Conservation (phyloP, 345 rosid species). For the Capsella bursapastoris region DNA sequence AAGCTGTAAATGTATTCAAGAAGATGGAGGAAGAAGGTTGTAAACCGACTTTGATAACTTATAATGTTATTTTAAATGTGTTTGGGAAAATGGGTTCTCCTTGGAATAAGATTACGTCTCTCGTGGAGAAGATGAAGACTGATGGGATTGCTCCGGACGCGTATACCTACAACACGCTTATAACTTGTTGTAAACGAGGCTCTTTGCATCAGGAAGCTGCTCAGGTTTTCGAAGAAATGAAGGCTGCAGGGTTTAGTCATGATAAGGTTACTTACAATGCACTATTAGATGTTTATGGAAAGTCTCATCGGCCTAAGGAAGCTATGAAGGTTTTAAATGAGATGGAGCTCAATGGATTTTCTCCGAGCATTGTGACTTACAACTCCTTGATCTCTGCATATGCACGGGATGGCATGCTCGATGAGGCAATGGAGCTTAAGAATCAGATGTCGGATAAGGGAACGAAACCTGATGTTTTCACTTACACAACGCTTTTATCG, state of each 20-base stretch:
- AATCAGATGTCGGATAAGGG: conserved; percentile 71
- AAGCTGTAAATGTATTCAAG: conserved; percentile 71
- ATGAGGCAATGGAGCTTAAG: conserved; percentile 82
- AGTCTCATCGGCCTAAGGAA: conserved; percentile 80
- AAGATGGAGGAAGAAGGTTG: conserved; percentile 91
- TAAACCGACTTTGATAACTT: conserved; percentile 81
- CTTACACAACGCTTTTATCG: conserved; percentile 90
- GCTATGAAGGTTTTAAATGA: conserved; percentile 84
- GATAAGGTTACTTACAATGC: conserved; percentile 89
- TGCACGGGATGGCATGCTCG: conserved; percentile 75
- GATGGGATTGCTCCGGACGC: conserved; percentile 68
- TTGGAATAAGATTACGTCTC: conserved; percentile 75
- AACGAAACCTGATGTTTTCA: conserved; percentile 84
- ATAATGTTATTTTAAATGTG: conserved; percentile 81
- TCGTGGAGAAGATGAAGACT: conserved; percentile 68
- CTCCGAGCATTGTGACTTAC: conserved; percentile 74
- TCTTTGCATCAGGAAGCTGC: conserved; percentile 84
- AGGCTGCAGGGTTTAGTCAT: conserved; percentile 68
- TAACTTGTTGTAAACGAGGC: conserved; percentile 84
- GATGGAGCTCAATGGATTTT: conserved; percentile 75
- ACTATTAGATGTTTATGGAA: conserved; percentile 84
- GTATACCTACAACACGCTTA: conserved; percentile 85
- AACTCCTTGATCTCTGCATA: conserved; percentile 89
- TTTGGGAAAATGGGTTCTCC: conserved; percentile 97
- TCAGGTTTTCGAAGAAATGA: conserved; percentile 73